Percentiles rank a stretch among this genome's conserved stretches.
Evolutionary conservation across 768 basidiomycete genomes (phyloP).

Genomic region (Boletellus sp.): DNA sequence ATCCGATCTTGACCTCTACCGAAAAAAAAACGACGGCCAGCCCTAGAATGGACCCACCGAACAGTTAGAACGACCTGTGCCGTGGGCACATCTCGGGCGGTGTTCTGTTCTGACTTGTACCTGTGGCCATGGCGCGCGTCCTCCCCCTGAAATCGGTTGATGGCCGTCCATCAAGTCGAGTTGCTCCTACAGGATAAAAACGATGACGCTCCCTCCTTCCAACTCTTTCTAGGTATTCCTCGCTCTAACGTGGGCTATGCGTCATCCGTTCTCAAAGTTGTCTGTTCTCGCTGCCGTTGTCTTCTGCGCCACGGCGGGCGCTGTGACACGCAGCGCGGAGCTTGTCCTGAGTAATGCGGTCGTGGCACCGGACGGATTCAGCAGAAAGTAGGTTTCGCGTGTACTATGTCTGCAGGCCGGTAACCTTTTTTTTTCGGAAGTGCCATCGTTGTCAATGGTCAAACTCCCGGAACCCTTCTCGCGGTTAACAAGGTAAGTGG

Average conservation of each 20-base stretch:
- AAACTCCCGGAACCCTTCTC: slow-evolving; percentile 39
- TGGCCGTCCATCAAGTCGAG: neutral
- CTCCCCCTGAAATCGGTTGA: too few species aligned
- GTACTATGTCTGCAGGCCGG: neutral
- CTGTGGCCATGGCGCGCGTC: too few species aligned
- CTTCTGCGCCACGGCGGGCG: neutral
- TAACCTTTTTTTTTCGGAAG: slow-evolving; percentile 12
- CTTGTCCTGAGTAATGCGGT: slow-evolving; percentile 37
- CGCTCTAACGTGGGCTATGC: slow-evolving; percentile 3
- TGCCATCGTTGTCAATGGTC: slow-evolving; percentile 40
- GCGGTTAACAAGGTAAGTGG: slow-evolving; percentile 35
- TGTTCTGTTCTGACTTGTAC: too few species aligned
- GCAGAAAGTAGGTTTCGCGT: slow-evolving; percentile 22
- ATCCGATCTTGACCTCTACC: too few species aligned
- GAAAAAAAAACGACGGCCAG: too few species aligned
- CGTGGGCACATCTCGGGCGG: too few species aligned
- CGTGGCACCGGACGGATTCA: slow-evolving; percentile 44
- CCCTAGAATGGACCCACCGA: too few species aligned
- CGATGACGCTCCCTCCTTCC: neutral
- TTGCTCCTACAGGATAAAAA: neutral
- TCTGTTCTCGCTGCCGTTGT: slow-evolving; percentile 8
- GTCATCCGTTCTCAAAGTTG: slow-evolving; percentile 2
- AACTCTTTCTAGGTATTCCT: too few species aligned
- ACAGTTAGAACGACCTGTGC: too few species aligned
- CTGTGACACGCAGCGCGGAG: slow-evolving; percentile 17